Evolutionary conservation across 805 yeast species (phyloP).

Genomic region (Ogataea pilisensis): DNA sequence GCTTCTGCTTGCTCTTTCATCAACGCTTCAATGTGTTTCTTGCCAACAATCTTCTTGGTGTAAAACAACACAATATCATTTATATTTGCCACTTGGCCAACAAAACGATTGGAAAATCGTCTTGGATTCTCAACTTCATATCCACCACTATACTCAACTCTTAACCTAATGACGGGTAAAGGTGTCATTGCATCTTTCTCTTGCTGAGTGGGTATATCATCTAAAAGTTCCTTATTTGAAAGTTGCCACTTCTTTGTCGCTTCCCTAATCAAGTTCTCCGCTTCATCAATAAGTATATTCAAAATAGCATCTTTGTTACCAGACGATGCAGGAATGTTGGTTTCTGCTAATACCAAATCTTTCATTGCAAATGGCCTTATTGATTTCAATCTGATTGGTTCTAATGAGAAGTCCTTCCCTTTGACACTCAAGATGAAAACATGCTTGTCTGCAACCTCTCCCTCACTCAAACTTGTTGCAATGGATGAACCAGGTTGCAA

Average conservation of each 20-base stretch:
- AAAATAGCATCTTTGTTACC: conserved; percentile 59
- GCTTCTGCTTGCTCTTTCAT: conserved; percentile 6
- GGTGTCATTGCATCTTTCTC: conserved; percentile 38
- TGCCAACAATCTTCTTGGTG: conserved; percentile 34
- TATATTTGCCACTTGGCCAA: conserved; percentile 87
- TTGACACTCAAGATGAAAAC: conserved; percentile 67
- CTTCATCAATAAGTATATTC: conserved; percentile 54
- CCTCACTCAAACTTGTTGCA: conserved; percentile 84
- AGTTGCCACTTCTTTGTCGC: conserved; percentile 50
- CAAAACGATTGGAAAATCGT: conserved; percentile 84
- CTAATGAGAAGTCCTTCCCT: conserved; percentile 51
- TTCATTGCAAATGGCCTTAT: conserved; percentile 81
- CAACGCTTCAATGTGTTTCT: conserved; percentile 13
- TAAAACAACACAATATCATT: conserved; percentile 77
- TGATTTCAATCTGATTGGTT: conserved; percentile 60
- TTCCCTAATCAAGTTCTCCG: conserved; percentile 59
- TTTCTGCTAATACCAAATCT: conserved; percentile 52
- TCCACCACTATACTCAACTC: conserved; percentile 88
- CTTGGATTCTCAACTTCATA: conserved; percentile 89
- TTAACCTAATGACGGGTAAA: conserved; percentile 72
- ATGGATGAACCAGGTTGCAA: conserved; percentile 93
- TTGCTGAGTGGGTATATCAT: conserved; percentile 13
- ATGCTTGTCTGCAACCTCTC: conserved; percentile 72
- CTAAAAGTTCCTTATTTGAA: conserved; percentile 24
- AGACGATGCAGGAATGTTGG: conserved; percentile 55